Base-by-base conservation (phyloP, 148 eudicot genomes). In the Cornus kousa region DNA sequence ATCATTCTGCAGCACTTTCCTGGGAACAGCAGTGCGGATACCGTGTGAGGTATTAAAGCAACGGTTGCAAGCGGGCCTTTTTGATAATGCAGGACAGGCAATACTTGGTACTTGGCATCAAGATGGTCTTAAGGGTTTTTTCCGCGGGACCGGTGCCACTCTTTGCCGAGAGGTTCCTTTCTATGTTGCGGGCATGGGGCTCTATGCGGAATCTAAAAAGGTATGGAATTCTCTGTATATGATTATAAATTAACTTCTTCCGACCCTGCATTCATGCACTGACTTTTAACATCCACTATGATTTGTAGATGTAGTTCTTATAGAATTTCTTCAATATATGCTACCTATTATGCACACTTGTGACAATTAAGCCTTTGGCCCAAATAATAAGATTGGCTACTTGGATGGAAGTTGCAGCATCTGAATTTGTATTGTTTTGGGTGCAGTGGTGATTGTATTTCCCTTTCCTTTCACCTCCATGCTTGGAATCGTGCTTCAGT, bases 131-230 rank as follows among this genome's bases (percentile, higher is more conserved):
- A 84, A 86, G 82, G 97, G 97, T 48, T 93, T 93, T 82, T 93
- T 93, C 80, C 94, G 97, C 24, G 97, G 97, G 80, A 91, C 97
- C 19, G 95, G 95, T 81, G 97, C 94, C 28, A 93, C 94, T 65
- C 90, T 91, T 32, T 93, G 88, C 81, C 91, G 94, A 60, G 97
- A 93, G 86, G 95, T 93, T 74, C 97, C 97, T 14, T 85, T 93
- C 80, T 93, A 93, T 84, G 97, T 91, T 24, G 97, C 97, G 20
- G 97, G 97, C 83, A 93, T 91, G 94, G 97, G 97, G 79, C 86
- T 93, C 10, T 93, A 93, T 82, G 97, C 91, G 3, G 97, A 93
- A 78, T 87, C 94, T 71, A 93, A 91, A 82, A 90, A 90, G 90
- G 93, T 93, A 83, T 68, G 12, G 23, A 70, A 14, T 77, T 64